Percentiles rank a stretch among this genome's conserved stretches.
phyloP scores from a whole-genome alignment of 306 rosid species.

The Cicer arietinum region DNA sequence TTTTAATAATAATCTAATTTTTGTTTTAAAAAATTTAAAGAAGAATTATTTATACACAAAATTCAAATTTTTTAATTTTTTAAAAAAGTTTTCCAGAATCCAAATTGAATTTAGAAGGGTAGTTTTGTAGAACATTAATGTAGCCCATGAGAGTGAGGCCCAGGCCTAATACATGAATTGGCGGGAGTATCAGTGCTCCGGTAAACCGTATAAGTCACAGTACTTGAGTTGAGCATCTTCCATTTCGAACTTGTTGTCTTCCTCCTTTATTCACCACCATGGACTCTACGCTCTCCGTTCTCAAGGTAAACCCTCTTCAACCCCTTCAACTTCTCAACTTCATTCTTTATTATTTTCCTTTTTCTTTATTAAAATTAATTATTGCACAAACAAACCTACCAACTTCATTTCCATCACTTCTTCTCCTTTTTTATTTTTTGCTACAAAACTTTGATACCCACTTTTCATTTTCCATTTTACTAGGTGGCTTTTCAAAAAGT shows the following conservation, averaged over 20 bases:
- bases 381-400: conserved; percentile 4
- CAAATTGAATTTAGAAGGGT: no score
- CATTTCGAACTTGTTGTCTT: conserved; percentile 7
- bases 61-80: no score
- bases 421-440: no score
- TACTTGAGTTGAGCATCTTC: neutral
- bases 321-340: neutral
- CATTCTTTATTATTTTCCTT: neutral
- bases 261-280: conserved; percentile 38
- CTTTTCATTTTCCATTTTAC: neutral
- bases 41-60: no score
- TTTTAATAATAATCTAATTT: no score
- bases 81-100: no score
- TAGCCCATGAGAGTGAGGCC: neutral
- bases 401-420: neutral
- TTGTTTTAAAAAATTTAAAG: no score
- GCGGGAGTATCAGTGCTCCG: conserved; percentile 38
- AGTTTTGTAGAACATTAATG: no score
- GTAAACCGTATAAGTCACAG: neutral
- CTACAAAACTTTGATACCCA: neutral
- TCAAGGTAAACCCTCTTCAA: conserved; percentile 56
- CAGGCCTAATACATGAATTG: conserved; percentile 32
- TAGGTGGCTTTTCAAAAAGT: neutral
- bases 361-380: neutral
- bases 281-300: conserved; percentile 55